Base-by-base conservation (phyloP, 1,284 basidiomycete genomes). In the Cutaneotrichosporon cavernicola region DNA sequence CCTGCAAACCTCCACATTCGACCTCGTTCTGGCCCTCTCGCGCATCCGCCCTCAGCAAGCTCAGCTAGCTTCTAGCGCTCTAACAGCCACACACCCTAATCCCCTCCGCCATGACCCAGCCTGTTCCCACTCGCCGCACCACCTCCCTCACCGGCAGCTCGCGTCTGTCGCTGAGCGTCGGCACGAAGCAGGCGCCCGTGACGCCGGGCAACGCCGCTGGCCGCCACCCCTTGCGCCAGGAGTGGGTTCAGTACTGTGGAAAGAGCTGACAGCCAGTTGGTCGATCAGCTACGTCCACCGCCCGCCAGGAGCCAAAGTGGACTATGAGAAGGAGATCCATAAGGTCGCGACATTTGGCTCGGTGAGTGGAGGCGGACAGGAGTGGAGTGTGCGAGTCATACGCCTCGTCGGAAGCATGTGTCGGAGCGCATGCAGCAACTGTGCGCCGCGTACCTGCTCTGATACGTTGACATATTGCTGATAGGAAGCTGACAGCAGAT, bases 301-400 rank as follows among this genome's bases (percentile, higher is more conserved):
- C 55, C 76, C 77, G n/a, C 77, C 78, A 6, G 77, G 76, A 5
- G 74, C 79, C 10, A 81, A 81, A 62, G 73, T 79, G 53, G 78
- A 80, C 50, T 81, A 81, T 60, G 81, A 80, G 66, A 80, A 81
- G 68, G 77, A 79, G 69, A 81, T 81, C 43, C 73, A 74, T 57
- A 72, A 75, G 65, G 76, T 81, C 32, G 81, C 80, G n/a, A 80
- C 78, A 4, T 81, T 81, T 65, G 80, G 80, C 55, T 81, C 81
- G 50, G 80, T 78, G 65, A 61, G 76, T 81, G 78, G 47, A 79
- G 76, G 66, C 57, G 75, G 72, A 26, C 49, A n/a, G 50, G 50
- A 52, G 26, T 11, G 50, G 50, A 31, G 30, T 2, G 50, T 18
- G 30, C 50, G 40, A 43, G 40, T 43, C 40, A 13, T 13, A 43